phyloP scores from a whole-genome alignment of 2,329 filamentous ascomycete species.

The Incumbomyces lentus region DNA sequence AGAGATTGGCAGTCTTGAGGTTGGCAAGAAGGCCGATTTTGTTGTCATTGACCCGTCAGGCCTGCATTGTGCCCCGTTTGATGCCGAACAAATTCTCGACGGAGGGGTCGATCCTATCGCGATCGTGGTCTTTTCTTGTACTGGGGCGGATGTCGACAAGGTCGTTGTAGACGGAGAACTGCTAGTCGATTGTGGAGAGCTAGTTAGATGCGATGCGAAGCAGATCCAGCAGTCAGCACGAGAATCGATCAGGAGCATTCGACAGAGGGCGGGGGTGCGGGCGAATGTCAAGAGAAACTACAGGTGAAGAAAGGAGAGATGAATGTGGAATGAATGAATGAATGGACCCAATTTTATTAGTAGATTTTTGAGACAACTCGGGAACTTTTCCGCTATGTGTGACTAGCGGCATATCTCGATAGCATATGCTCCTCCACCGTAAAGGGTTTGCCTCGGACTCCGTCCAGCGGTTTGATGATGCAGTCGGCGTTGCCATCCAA shows the following conservation, averaged over 20 bases:
- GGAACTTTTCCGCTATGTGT: conserved; percentile 1
- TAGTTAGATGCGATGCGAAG: conserved; percentile 32
- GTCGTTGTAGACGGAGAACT: conserved; percentile 36
- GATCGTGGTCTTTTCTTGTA: conserved; percentile 34
- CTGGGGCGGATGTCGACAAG: conserved; percentile 34
- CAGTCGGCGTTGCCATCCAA: conserved; percentile 23
- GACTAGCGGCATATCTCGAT: conserved; percentile 11
- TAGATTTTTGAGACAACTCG: too few relatives aligned
- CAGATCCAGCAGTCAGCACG: conserved; percentile 31
- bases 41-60: conserved; percentile 26
- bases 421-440: conserved; percentile 18
- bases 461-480: not conserved
- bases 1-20: conserved; percentile 30
- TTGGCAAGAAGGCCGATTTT: conserved; percentile 34
- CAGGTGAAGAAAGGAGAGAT: not conserved
- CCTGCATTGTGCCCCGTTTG: conserved; percentile 30
- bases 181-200: conserved; percentile 28
- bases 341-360: too few relatives aligned
- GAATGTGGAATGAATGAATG: too few relatives aligned
- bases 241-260: conserved; percentile 13
- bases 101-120: conserved; percentile 31
- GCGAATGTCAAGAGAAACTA: conserved; percentile 1
- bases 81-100: conserved; percentile 23
- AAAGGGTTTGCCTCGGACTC: conserved; percentile 6
- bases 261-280: not conserved